These are phyloP conservation scores for Trypanosoma rangeli DNA, from an alignment of 208 protist genomes.

Conservation along the genomic window DNA sequence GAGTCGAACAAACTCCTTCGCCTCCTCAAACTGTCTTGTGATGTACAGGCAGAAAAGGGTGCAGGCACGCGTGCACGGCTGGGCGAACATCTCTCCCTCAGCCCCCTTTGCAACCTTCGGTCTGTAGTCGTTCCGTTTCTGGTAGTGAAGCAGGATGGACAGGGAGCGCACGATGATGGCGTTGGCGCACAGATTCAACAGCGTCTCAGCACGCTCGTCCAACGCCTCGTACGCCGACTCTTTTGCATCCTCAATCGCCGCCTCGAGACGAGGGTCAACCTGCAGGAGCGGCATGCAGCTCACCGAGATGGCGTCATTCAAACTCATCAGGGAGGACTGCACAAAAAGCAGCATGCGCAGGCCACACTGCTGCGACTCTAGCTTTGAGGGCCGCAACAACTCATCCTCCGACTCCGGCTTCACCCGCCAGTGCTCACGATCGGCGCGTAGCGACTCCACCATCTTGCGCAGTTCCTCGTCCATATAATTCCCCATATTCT, in stretches of 20 bases:
- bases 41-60: constrained; percentile 89
- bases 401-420: constrained; percentile 67
- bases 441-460: constrained; percentile 53
- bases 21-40: constrained; percentile 75
- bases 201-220: constrained; percentile 65
- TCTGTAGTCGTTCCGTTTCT: constrained; percentile 70
- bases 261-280: constrained; percentile 42
- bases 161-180: constrained; percentile 77
- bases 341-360: constrained; percentile 86
- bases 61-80: constrained; percentile 84
- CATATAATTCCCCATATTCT: constrained; percentile 59
- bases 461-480: constrained; percentile 72
- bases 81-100: constrained; percentile 52
- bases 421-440: constrained; percentile 75
- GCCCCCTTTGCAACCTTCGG: constrained; percentile 52
- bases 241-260: constrained; percentile 60
- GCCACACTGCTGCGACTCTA: constrained; percentile 82
- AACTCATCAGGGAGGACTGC: constrained; percentile 75
- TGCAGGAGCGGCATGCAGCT: constrained; percentile 59
- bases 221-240: constrained; percentile 45
- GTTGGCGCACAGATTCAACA: constrained; percentile 76
- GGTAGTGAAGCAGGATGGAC: constrained; percentile 79
- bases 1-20: constrained; percentile 81
- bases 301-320: constrained; percentile 51
- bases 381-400: constrained; percentile 49